phyloP scores from a whole-genome alignment of 192 early-diverging fungal genomes.

The Jimgerdemannia flammicorona region DNA sequence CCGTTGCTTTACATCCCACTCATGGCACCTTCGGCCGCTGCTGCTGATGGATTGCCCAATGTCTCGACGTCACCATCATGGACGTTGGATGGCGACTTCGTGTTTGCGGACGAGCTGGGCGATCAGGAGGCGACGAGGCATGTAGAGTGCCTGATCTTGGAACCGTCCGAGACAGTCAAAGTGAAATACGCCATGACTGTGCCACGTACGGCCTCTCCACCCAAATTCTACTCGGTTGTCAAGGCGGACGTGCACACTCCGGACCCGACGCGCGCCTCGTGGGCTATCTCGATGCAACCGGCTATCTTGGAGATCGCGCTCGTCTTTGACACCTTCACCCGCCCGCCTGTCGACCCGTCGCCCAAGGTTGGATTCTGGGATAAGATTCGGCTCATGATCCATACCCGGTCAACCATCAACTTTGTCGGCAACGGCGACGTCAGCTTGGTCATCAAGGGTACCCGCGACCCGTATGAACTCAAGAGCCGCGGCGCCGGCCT shows the following conservation, averaged over 20 bases:
- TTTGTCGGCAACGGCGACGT: constrained; percentile 34
- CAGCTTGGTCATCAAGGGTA: constrained; percentile 31
- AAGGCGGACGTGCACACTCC: constrained; percentile 27
- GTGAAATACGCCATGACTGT: constrained; percentile 17
- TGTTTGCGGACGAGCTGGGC: constrained; percentile 37
- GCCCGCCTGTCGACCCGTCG: constrained; percentile 38
- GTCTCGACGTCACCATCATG: constrained; percentile 13
- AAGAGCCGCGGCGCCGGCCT: constrained; percentile 31
- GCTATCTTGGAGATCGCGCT: constrained; percentile 32
- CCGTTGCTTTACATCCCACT: constrained; percentile 36
- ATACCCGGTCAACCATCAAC: constrained; percentile 25
- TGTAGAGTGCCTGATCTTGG: constrained; percentile 5
- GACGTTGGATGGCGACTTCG: constrained; percentile 33
- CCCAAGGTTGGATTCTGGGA: constrained; percentile 41
- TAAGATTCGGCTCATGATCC: constrained; percentile 38
- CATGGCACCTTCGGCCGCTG: not conserved
- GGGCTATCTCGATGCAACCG: constrained; percentile 36
- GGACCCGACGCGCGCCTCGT: constrained; percentile 16
- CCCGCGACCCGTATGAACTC: constrained; percentile 37
- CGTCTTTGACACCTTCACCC: constrained; percentile 31
- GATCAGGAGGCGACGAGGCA: constrained; percentile 20
- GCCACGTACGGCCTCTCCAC: constrained; percentile 28
- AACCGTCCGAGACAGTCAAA: not conserved
- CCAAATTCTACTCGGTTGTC: constrained; percentile 40
- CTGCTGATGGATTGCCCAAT: not conserved